A percentile compares a stretch with the other conserved stretches of the same genome.
These are phyloP conservation scores for Achlya hypogyna DNA, from an alignment of 352 stramenopile genomes.

Conservation along the genomic window DNA sequence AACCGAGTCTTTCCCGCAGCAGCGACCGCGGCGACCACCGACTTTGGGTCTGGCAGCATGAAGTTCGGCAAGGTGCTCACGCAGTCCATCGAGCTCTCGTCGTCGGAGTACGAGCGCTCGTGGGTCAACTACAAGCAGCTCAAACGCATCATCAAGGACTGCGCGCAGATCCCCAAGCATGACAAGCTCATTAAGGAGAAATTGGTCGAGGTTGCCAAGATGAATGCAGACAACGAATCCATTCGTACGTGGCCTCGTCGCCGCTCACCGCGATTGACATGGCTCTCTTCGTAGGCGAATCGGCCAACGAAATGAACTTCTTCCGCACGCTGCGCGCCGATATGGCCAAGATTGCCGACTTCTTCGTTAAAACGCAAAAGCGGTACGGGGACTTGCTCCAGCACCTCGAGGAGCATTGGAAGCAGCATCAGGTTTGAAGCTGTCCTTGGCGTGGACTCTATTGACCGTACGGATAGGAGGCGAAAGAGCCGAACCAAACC, in stretches of 20 bases:
- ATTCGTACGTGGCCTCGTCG: slow-evolving; percentile 47
- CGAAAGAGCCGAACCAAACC: slow-evolving; percentile 49
- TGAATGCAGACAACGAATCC: slow-evolving; percentile 81
- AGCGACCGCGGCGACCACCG: not conserved
- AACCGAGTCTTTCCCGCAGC: not conserved
- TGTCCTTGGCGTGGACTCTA: not conserved
- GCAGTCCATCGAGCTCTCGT: slow-evolving; percentile 81
- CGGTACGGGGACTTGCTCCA: slow-evolving; percentile 55
- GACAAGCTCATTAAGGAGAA: slow-evolving; percentile 73
- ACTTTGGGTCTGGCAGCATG: slow-evolving; percentile 29
- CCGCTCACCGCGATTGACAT: not conserved
- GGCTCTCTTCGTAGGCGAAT: slow-evolving; percentile 39
- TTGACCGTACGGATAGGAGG: slow-evolving; percentile 29
- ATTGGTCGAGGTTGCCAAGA: slow-evolving; percentile 70
- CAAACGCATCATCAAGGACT: slow-evolving; percentile 87
- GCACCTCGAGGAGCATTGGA: slow-evolving; percentile 57
- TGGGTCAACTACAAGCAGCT: slow-evolving; percentile 87
- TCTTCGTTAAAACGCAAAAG: slow-evolving; percentile 76
- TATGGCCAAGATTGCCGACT: slow-evolving; percentile 81
- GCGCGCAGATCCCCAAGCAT: slow-evolving; percentile 77
- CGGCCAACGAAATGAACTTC: slow-evolving; percentile 81
- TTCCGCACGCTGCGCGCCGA: slow-evolving; percentile 75
- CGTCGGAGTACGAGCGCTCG: slow-evolving; percentile 52
- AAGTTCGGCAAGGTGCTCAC: slow-evolving; percentile 85
- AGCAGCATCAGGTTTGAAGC: slow-evolving; percentile 44